These are phyloP conservation scores for Euphorbia schlechtendalii DNA, from an alignment of 441 rosid genomes.

Conservation along the genomic window DNA sequence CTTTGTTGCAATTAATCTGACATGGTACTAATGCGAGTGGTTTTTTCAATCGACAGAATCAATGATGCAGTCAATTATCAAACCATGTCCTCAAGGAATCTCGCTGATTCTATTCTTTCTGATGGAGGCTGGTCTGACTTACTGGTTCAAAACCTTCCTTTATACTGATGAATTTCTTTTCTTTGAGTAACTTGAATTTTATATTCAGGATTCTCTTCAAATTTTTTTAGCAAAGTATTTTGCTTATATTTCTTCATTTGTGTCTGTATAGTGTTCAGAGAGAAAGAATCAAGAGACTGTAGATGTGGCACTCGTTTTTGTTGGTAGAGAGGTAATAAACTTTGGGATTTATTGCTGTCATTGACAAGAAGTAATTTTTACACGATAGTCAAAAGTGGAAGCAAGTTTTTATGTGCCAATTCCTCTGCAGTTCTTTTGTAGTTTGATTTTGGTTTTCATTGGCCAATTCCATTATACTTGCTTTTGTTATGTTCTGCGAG, in stretches of 20 bases:
- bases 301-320: slow-evolving; percentile 76
- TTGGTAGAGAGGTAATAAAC: slow-evolving; percentile 72
- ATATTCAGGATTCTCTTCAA: background rate
- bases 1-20: no score
- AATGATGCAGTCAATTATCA: slow-evolving; percentile 60
- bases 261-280: slow-evolving; percentile 48
- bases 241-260: background rate
- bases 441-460: no score
- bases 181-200: background rate
- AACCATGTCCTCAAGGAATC: slow-evolving; percentile 62
- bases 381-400: no score
- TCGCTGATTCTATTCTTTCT: slow-evolving; percentile 55
- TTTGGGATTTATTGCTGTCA: no score
- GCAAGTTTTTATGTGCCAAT: no score
- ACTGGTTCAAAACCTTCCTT: slow-evolving; percentile 40
- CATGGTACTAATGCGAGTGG: no score
- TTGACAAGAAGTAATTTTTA: no score
- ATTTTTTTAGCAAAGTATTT: background rate
- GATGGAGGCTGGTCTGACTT: slow-evolving; percentile 79
- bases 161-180: background rate
- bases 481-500: no score
- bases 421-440: no score
- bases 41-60: slow-evolving; percentile 23
- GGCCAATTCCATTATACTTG: no score
- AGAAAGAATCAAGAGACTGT: slow-evolving; percentile 41